Evolutionary conservation across 768 basidiomycete species (phyloP).

Genomic region (Cytidiella melzeri): DNA sequence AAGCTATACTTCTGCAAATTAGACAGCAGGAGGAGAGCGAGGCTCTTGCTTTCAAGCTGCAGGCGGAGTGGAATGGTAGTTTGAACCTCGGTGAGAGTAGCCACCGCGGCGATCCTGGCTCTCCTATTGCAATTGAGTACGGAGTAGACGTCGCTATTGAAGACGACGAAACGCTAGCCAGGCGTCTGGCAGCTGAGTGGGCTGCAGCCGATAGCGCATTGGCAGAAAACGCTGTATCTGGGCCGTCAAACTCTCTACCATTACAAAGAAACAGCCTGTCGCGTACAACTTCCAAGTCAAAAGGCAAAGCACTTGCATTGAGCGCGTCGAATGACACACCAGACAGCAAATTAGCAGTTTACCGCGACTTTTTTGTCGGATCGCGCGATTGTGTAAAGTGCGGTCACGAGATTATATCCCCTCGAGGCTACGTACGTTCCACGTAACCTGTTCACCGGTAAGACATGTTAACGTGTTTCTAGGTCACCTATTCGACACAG

Average conservation of each 20-base stretch:
- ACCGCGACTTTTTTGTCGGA: slow-evolving; percentile 32
- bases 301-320: not conserved
- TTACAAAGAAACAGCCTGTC: slow-evolving; percentile 8
- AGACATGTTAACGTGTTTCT: not conserved
- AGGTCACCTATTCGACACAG: slow-evolving; percentile 25
- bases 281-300: not conserved
- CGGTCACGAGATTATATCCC: slow-evolving; percentile 28
- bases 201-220: slow-evolving; percentile 15
- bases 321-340: slow-evolving; percentile 19
- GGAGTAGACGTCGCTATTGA: slow-evolving; percentile 15
- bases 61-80: slow-evolving; percentile 25
- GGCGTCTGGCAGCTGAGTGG: slow-evolving; percentile 37
- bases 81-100: slow-evolving; percentile 6
- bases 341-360: slow-evolving; percentile 28
- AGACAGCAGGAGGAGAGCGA: slow-evolving; percentile 39
- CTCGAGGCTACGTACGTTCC: slow-evolving; percentile 37
- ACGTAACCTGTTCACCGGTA: slow-evolving; percentile 8
- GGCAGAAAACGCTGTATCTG: slow-evolving; percentile 5
- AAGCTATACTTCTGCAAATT: slow-evolving; percentile 34
- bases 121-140: slow-evolving; percentile 5
- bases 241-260: slow-evolving; percentile 8
- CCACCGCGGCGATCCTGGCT: not conserved
- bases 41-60: slow-evolving; percentile 30
- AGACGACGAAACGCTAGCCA: slow-evolving; percentile 34
- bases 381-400: slow-evolving; percentile 35